Base-by-base conservation (phyloP, 169 alveolate species). In the Eimeria praecox region DNA sequence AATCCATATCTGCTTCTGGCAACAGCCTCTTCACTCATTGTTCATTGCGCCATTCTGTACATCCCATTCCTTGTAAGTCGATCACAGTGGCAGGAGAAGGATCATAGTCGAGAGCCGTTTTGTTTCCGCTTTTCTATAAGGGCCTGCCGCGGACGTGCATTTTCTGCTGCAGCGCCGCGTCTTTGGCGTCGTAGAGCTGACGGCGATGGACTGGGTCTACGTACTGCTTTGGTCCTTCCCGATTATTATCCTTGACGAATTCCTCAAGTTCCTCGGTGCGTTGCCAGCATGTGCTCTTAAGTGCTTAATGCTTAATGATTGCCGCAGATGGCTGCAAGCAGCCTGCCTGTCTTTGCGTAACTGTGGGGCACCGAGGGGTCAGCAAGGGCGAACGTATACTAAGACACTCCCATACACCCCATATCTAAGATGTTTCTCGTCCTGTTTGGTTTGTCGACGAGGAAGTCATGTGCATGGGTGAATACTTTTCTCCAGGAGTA, bases 191-290 rank as follows among this genome's bases (percentile, higher is more conserved):
- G 98, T 98, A 18, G 99, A 99, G 4, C 97, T 99, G 54, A 98
- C 97, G 44, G 66, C 91, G 94, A 96, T 97, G 89, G 99, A 99
- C 95, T 99, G 99, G 99, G 56, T 97, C 12, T 96, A 99, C 52
- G 99, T 99, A n/a, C 88, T 99, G 66, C 97, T 97, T 20, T 99
- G 99, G 97, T 99, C 99, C 18, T 96, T 98, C 86, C 99, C 99
- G n/a, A 99, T 99, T 38, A 98, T 99, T 44, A 59, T 99, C 71
- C 97, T 99, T 52, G 99, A 99, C 96, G 99, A 99, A 93, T 87
- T 99, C 24, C 98, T 99, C 69, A 99, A 99, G 96, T 95, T 98
- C 92, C 94, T 99, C 92, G 99, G 99, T 27, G 52, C 18, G 91
- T 42, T 22, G n/a, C 22, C 22, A 4, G 69, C n/a, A 59, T 3